Conservation (phyloP, 148 eudicot genomes). For the Nyssa sinensis region DNA sequence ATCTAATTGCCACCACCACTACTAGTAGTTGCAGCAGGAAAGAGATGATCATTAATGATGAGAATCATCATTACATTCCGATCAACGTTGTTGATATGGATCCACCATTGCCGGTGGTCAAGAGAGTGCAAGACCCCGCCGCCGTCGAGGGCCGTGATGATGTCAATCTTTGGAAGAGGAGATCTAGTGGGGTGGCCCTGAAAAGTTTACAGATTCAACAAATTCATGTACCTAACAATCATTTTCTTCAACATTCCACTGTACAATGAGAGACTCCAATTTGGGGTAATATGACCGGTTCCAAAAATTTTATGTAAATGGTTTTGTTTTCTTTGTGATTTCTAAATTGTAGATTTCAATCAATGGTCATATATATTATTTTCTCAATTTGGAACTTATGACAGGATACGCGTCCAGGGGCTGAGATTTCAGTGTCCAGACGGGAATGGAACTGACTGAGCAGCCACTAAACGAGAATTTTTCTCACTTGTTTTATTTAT, state of each 20-base stretch:
- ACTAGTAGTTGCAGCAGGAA: constrained; percentile 9
- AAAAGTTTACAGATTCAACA: constrained; percentile 46
- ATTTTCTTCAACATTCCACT: constrained; percentile 20
- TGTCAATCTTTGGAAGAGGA: constrained; percentile 63
- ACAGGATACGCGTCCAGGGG: no score
- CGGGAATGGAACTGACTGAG: no score
- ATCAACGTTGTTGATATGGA: constrained; percentile 54
- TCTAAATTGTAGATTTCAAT: background rate
- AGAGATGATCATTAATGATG: background rate
- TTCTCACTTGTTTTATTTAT: no score
- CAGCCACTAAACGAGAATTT: no score
- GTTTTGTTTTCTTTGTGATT: background rate
- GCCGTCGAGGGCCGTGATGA: constrained; percentile 20
- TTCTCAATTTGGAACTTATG: no score
- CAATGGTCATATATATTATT: no score
- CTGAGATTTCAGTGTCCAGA: no score
- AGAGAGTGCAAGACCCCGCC: constrained; percentile 30
- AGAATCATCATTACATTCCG: background rate
- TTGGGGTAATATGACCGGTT: background rate
- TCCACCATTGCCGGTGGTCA: constrained; percentile 81
- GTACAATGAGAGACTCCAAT: constrained; percentile 17
- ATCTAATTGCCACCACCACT: constrained; percentile 21
- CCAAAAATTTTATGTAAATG: background rate
- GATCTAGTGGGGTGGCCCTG: constrained; percentile 49
- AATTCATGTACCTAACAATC: constrained; percentile 15